Percentiles rank a stretch among this genome's conserved stretches.
Evolutionary conservation across 2,329 filamentous ascomycete genomes (phyloP).

Genomic region (Cercospora sojina): DNA sequence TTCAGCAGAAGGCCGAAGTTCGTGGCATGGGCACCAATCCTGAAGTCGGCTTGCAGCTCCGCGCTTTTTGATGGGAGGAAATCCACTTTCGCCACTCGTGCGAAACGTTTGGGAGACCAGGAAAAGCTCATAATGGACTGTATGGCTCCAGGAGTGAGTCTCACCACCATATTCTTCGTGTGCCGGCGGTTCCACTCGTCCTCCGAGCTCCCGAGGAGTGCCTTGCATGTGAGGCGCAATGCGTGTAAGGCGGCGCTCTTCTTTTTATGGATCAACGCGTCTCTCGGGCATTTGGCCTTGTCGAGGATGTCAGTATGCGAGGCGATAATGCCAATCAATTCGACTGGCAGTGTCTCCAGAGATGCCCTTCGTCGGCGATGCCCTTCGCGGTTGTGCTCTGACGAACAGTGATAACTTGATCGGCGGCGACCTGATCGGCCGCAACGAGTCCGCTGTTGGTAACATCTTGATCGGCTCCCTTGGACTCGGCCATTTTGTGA

Average conservation of each 20-base stretch:
- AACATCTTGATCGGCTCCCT: not conserved
- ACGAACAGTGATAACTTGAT: not conserved
- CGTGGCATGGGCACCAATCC: no score
- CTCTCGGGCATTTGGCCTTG: not conserved
- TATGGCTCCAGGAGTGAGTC: no score
- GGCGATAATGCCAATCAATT: not conserved
- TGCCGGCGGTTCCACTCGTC: not conserved
- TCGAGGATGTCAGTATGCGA: not conserved
- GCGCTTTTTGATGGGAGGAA: no score
- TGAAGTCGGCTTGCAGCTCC: no score
- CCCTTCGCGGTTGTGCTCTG: not conserved
- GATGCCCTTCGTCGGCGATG: not conserved
- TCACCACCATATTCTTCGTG: not conserved
- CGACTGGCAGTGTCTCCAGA: not conserved
- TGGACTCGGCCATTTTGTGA: not conserved
- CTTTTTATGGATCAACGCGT: not conserved
- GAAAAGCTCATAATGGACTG: no score
- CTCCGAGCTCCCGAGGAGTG: not conserved
- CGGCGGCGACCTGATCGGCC: no score
- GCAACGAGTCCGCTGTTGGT: not conserved
- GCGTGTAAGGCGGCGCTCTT: not conserved
- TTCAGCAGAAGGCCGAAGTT: no score
- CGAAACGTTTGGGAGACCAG: no score
- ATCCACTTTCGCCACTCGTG: no score
- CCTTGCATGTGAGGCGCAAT: not conserved